Conservation (phyloP, 345 rosid genomes). For the Linum trigynum region DNA sequence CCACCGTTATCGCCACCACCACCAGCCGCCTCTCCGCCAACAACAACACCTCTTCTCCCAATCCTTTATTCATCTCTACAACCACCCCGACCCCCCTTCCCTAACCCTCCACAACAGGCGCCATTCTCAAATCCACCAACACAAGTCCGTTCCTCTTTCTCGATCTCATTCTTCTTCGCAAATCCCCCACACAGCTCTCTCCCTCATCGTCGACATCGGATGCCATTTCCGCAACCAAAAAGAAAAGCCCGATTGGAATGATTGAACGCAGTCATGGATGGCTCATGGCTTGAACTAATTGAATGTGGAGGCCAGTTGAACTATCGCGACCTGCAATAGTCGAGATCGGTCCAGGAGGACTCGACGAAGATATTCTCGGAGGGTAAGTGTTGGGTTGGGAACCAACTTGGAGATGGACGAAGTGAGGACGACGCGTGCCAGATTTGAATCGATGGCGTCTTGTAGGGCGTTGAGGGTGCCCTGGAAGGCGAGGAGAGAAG, state of each 20-base stretch:
- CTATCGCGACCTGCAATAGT: slow-evolving; percentile 58
- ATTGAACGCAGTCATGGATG: too few species aligned
- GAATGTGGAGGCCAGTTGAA: too few species aligned
- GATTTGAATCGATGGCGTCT: slow-evolving; percentile 44
- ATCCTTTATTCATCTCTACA: too few species aligned
- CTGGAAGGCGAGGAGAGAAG: slow-evolving; percentile 67
- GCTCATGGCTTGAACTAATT: too few species aligned
- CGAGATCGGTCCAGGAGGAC: slow-evolving; percentile 74
- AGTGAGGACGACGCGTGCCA: slow-evolving; percentile 69
- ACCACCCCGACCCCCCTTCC: too few species aligned
- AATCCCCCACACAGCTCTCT: slow-evolving; percentile 74
- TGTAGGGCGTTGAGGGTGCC: slow-evolving; percentile 64
- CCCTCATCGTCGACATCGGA: slow-evolving; percentile 70
- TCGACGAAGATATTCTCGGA: slow-evolving; percentile 40
- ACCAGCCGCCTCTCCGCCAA: too few species aligned
- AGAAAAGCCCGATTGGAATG: too few species aligned
- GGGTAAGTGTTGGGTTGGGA: slow-evolving; percentile 66
- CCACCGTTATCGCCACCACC: too few species aligned
- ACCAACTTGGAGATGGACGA: slow-evolving; percentile 74
- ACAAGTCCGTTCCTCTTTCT: too few species aligned
- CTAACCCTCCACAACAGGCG: too few species aligned
- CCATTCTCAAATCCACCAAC: too few species aligned
- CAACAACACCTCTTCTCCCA: too few species aligned
- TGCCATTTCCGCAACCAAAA: slow-evolving; percentile 88
- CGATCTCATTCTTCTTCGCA: slow-evolving; percentile 45